Base-by-base conservation (phyloP, 306 rosid species). In the Cucumis cinereus region DNA sequence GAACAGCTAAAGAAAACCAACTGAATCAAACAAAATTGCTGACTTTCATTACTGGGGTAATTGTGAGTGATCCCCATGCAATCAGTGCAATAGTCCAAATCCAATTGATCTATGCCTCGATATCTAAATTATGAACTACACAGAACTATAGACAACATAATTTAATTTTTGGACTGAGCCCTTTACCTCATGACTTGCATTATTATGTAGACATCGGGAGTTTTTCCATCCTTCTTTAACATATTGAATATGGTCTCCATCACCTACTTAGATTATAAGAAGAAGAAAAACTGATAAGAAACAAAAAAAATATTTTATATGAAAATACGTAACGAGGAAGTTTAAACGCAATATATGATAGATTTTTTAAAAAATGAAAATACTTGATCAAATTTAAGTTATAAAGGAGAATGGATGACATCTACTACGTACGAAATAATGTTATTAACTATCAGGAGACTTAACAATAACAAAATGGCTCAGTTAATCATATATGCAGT, bases 111-210 rank as follows among this genome's bases (percentile, higher is more conserved):
- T 10, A 53, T 49, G 33, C 57, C 7, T 30, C 30, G 77, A 28
- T 19, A 33, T 38, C 40, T 50, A 74, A 74, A 52, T 35, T 5
- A 63, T 5, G 28, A 6, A 15, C 56, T 6, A 38, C 60, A 12
- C 28, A 41, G 19, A 16, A 12, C 4, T 16, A 45, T 57, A 26
- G 70, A 38, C 24, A 73, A 64, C 3, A 67, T 17, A 49, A 33
- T 55, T 55, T n/a, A 12, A 30, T 8, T 61, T 55, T 45, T 76
- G 54, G 26, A 76, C 14, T 19, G 35, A 55, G 72, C 28, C 59
- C 68, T 76, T 85, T 81, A 90, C 99, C 99, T 94, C 83, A 94
- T 89, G 73, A 80, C 73, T 90, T 94, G 96, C 80, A 88, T 81
- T 61, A 68, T 47, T 54, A 84, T 89, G 83, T 78, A 94, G 84